These are phyloP conservation scores for Trichosanthes truncata DNA, from an alignment of 306 rosid species.

Conservation along the genomic window DNA sequence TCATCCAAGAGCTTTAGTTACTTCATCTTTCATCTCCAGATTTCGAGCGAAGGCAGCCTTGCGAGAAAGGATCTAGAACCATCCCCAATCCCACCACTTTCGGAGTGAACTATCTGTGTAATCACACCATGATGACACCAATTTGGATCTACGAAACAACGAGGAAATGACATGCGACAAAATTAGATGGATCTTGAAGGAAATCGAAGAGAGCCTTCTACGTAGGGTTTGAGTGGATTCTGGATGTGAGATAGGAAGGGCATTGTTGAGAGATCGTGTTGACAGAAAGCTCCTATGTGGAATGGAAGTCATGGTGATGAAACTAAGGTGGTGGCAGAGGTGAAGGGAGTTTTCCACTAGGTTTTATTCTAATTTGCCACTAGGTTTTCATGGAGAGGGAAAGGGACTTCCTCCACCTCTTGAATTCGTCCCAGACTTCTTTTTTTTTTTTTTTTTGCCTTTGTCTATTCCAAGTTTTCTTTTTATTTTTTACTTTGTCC, in stretches of 20 bases:
- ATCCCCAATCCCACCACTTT: constrained; percentile 74
- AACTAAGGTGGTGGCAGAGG: too few relatives aligned
- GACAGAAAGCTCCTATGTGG: constrained; percentile 7
- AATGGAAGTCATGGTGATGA: background rate
- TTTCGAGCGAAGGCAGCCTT: constrained; percentile 60
- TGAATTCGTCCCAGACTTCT: too few relatives aligned
- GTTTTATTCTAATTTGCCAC: too few relatives aligned
- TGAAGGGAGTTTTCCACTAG: too few relatives aligned
- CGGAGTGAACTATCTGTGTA: constrained; percentile 44
- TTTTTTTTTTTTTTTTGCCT: too few relatives aligned
- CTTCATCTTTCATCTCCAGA: constrained; percentile 81
- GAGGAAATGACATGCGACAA: constrained; percentile 30
- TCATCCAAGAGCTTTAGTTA: constrained; percentile 52
- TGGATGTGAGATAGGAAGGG: constrained; percentile 52
- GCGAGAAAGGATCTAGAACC: constrained; percentile 64
- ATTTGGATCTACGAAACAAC: constrained; percentile 56
- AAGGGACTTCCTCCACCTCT: too few relatives aligned
- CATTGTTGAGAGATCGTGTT: constrained; percentile 15
- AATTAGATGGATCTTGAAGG: constrained; percentile 44
- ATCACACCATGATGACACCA: too few relatives aligned
- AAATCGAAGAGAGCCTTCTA: constrained; percentile 57
- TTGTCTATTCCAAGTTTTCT: too few relatives aligned
- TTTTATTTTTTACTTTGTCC: too few relatives aligned
- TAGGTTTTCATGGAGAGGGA: too few relatives aligned
- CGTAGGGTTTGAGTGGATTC: constrained; percentile 25